A percentile compares a stretch with the other conserved stretches of the same genome.
Conservation (phyloP, 2,329 filamentous ascomycete species). For the Nemania sp. region DNA sequence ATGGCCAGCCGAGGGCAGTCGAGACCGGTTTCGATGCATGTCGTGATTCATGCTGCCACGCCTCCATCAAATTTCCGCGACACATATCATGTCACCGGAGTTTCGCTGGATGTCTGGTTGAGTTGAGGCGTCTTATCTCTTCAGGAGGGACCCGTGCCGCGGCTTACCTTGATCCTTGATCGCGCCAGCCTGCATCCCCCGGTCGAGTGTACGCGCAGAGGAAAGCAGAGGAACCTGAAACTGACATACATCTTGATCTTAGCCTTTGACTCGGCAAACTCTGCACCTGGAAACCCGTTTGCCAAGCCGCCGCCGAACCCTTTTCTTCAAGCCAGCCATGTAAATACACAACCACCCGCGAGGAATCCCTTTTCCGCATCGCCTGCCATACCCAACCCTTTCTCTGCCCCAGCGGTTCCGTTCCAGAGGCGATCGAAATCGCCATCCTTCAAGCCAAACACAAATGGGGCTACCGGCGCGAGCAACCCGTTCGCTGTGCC, state of each 20-base stretch:
- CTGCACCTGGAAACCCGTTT: conserved; percentile 33
- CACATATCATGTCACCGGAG: neutral
- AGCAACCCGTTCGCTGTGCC: conserved; percentile 26
- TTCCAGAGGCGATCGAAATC: conserved; percentile 16
- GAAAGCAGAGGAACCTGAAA: conserved; percentile 1
- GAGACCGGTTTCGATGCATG: too few relatives aligned
- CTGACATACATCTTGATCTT: conserved; percentile 30
- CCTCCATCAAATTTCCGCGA: neutral
- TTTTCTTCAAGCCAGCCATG: conserved; percentile 23
- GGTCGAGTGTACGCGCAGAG: neutral
- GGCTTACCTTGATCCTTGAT: neutral
- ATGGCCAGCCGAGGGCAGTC: neutral
- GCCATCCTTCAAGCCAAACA: conserved; percentile 24
- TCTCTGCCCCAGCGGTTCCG: conserved; percentile 8
- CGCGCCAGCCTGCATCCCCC: neutral
- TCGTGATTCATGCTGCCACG: neutral
- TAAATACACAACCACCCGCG: conserved; percentile 8
- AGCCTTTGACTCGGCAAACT: conserved; percentile 33
- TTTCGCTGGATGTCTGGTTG: neutral
- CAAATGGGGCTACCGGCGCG: conserved; percentile 4
- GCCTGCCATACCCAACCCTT: conserved; percentile 12
- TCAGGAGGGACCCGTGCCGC: neutral
- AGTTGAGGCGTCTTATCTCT: neutral
- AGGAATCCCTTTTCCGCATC: conserved; percentile 19
- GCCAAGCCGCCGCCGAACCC: conserved; percentile 30